Base-by-base conservation (phyloP, 768 basidiomycete species). In the Hemileccinum rubropunctum region DNA sequence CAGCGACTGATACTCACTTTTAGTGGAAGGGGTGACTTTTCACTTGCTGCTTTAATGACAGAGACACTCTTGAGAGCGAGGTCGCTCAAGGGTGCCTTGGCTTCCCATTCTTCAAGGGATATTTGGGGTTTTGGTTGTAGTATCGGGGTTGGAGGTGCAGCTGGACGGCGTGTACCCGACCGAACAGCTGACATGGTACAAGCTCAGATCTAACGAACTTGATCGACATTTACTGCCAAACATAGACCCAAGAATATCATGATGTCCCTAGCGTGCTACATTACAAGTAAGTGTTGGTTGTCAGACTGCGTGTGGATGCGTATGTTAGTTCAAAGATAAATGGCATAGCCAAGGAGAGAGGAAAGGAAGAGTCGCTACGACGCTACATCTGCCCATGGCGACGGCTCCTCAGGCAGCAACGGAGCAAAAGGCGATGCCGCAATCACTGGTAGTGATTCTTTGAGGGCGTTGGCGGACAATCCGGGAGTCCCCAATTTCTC, bases 101-200 rank as follows among this genome's bases (percentile, higher is more conserved):
- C 68, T 58, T 97, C 94, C 95, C 95, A 98, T 71, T 95, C 91
- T 64, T 97, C 94, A 4, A 95, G 74, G 36, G 75, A 84, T 32
- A 91, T 73, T 1, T 72, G 71, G 1, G 71, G 62, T 59, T 75
- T 82, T 9, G 70, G 54, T n/a, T 65, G 70, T 27, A 65, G 53
- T 27, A 58, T 45, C 32, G 60, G 62, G 38, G 64, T 54, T 21
- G 60, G 42, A 42, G 67, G 49, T 40, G 60, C 52, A 51, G 45
- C 58, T n/a, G 56, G 57, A 48, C 69, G 69, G 20, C 67, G 67
- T 43, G 53, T 7, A 27, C 21, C 43, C 30, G 62, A 41, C 45
- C 64, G 58, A 38, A 30, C 49, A 41, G 54, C 44, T 30, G 64
- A 64, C 64, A 67, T 65, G 30, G 52, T 42, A 41, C 11, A 30